Conservation (phyloP, 176 grass and related monocot genomes). For the Alloteropsis semialata region DNA sequence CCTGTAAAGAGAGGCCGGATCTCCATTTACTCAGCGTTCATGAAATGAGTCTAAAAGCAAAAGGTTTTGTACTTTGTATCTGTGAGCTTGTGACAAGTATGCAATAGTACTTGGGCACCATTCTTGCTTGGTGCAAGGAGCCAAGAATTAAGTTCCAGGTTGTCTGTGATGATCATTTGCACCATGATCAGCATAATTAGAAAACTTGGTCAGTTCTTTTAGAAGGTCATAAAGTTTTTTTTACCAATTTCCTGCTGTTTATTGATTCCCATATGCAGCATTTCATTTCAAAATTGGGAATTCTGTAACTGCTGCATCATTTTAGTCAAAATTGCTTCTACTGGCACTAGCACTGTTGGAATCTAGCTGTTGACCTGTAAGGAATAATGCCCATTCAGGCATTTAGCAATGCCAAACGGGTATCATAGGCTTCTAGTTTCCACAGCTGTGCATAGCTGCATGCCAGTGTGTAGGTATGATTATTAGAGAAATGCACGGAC, state of each 20-base stretch:
- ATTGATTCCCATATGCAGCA: neutral
- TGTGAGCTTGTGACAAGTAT: neutral
- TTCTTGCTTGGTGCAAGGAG: neutral
- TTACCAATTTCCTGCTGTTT: neutral
- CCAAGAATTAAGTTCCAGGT: neutral
- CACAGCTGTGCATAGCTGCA: slow-evolving; percentile 31
- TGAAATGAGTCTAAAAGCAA: neutral
- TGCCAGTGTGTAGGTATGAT: slow-evolving; percentile 6
- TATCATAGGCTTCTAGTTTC: slow-evolving; percentile 6
- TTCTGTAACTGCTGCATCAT: neutral
- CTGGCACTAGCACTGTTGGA: neutral
- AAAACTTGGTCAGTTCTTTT: neutral
- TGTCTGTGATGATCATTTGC: neutral
- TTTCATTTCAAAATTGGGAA: neutral
- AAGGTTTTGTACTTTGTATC: neutral
- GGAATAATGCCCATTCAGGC: slow-evolving; percentile 15
- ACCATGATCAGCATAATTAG: neutral
- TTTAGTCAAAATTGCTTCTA: neutral
- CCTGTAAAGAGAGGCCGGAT: neutral
- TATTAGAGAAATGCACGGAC: slow-evolving; percentile 28
- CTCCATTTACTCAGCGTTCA: neutral
- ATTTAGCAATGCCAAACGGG: slow-evolving; percentile 12
- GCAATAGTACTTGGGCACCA: neutral
- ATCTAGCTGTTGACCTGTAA: neutral
- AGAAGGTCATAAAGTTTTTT: neutral